phyloP scores from a whole-genome alignment of 2,329 filamentous ascomycete genomes.

The Pseudocercospora cruenta region DNA sequence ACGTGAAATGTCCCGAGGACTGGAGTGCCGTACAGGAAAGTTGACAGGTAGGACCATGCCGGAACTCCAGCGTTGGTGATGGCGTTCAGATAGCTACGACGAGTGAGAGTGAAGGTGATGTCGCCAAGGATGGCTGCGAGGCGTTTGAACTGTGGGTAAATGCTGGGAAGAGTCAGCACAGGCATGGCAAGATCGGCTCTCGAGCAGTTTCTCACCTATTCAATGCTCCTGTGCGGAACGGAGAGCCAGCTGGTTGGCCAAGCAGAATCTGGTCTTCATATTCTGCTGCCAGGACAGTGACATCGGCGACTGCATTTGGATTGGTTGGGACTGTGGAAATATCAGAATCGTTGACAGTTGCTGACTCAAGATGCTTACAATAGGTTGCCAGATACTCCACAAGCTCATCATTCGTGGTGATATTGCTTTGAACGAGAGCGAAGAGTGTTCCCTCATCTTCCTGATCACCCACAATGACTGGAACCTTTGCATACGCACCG shows the following conservation, averaged over 20 bases:
- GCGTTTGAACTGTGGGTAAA: conserved; percentile 77
- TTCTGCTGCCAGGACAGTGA: conserved; percentile 61
- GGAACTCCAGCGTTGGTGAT: conserved; percentile 60
- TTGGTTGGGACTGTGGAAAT: conserved; percentile 39
- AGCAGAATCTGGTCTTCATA: conserved; percentile 59
- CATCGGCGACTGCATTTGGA: conserved; percentile 37
- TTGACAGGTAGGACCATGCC: conserved; percentile 72
- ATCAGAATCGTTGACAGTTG: background rate
- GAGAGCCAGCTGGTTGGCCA: conserved; percentile 63
- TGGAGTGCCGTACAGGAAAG: conserved; percentile 71
- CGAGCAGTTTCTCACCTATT: conserved; percentile 51
- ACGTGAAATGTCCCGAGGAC: conserved; percentile 74
- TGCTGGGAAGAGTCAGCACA: conserved; percentile 39
- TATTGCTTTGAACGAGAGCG: conserved; percentile 54
- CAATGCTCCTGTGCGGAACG: conserved; percentile 68
- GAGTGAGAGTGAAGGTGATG: conserved; percentile 71
- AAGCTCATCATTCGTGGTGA: conserved; percentile 63
- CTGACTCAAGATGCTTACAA: background rate
- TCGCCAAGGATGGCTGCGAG: conserved; percentile 75
- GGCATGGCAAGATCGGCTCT: no score
- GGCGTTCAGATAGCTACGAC: conserved; percentile 70
- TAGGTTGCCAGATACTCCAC: conserved; percentile 38
- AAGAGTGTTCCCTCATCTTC: conserved; percentile 71
- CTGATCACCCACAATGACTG: conserved; percentile 72
- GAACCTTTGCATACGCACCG: conserved; percentile 63